Evolutionary conservation across 2,329 filamentous ascomycete genomes (phyloP).

Genomic region (Neofusicoccum parvum): DNA sequence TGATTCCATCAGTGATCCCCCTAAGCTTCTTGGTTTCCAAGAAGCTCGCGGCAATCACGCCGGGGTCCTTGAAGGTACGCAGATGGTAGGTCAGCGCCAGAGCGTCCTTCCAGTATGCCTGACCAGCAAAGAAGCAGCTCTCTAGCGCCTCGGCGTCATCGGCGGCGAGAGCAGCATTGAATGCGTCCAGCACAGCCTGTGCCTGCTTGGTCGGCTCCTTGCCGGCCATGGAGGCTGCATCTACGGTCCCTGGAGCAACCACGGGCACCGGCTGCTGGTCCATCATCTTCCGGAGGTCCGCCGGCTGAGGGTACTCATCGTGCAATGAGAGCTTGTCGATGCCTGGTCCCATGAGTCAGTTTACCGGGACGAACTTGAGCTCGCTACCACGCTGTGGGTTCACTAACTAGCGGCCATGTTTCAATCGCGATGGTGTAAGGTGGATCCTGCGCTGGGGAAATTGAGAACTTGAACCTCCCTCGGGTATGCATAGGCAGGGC

Average conservation of each 20-base stretch:
- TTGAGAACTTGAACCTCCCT: too few species aligned
- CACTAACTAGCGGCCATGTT: background rate
- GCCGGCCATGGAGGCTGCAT: background rate
- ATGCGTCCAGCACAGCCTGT: background rate
- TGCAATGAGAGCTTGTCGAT: background rate
- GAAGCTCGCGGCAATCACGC: background rate
- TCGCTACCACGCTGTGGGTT: background rate
- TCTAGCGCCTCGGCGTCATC: background rate
- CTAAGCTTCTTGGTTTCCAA: background rate
- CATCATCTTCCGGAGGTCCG: background rate
- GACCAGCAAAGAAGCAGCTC: background rate
- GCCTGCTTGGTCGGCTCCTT: slow-evolving; percentile 4
- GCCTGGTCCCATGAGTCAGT: background rate
- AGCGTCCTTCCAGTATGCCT: background rate
- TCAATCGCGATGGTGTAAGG: background rate
- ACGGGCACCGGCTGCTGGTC: background rate
- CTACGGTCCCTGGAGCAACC: background rate
- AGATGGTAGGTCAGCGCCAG: slow-evolving; percentile 8
- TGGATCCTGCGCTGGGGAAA: too few species aligned
- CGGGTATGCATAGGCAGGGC: too few species aligned
- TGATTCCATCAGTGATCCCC: background rate
- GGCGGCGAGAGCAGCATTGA: background rate
- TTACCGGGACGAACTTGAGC: background rate
- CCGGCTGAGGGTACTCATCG: background rate
- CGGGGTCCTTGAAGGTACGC: background rate